These are phyloP conservation scores for Penicillium mononematosum DNA, from an alignment of 495 filamentous ascomycete genomes.

Conservation along the genomic window DNA sequence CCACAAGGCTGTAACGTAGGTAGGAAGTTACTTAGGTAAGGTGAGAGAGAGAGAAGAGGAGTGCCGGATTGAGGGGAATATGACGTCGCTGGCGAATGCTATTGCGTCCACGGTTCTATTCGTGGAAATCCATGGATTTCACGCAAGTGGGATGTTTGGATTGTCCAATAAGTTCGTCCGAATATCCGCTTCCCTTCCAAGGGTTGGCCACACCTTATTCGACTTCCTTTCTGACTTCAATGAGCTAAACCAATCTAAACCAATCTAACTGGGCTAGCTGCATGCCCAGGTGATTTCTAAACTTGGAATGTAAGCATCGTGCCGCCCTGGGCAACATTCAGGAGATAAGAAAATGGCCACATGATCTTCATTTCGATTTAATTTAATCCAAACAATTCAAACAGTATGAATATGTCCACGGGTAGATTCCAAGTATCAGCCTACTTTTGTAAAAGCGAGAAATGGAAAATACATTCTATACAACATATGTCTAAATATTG, in stretches of 20 bases:
- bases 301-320: too few relatives aligned
- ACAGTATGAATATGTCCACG: neutral
- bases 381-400: neutral
- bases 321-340: too few relatives aligned
- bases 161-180: neutral
- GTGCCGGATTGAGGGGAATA: slow-evolving; percentile 1
- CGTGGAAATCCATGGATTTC: neutral
- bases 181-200: neutral
- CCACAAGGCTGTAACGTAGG: neutral
- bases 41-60: neutral
- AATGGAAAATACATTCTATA: too few relatives aligned
- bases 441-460: too few relatives aligned
- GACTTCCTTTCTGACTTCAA: neutral
- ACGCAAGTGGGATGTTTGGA: neutral
- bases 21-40: neutral
- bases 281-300: neutral
- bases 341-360: neutral
- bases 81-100: slow-evolving; percentile 5
- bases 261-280: neutral
- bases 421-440: too few relatives aligned
- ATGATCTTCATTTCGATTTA: too few relatives aligned
- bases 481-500: neutral
- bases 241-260: neutral
- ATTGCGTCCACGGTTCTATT: neutral
- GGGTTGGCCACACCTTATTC: slow-evolving; percentile 17